These are phyloP conservation scores for Phytophthora fragariae DNA, from an alignment of 352 stramenopile species.

Conservation along the genomic window DNA sequence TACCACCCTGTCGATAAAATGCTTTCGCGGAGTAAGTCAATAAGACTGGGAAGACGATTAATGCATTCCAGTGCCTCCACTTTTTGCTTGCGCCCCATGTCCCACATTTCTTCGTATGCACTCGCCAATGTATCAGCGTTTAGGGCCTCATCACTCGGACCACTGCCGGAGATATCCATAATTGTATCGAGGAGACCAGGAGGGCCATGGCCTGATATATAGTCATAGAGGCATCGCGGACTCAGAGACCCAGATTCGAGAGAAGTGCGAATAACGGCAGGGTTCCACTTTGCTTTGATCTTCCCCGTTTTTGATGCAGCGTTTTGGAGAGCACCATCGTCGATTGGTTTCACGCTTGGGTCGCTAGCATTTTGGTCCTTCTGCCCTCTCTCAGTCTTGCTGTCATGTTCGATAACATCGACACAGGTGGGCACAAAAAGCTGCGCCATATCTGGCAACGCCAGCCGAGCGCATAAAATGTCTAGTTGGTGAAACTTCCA, in stretches of 20 bases:
- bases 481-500: conserved; percentile 84
- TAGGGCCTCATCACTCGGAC: conserved; percentile 50
- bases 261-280: conserved; percentile 58
- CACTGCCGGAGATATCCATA: conserved; percentile 38
- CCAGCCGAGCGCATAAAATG: conserved; percentile 78
- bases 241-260: conserved; percentile 71
- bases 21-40: conserved; percentile 76
- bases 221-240: conserved; percentile 73
- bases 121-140: conserved; percentile 59
- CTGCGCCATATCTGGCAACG: conserved; percentile 79
- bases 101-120: conserved; percentile 80
- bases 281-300: conserved; percentile 69
- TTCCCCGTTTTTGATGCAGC: conserved; percentile 69
- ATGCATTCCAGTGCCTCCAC: conserved; percentile 79
- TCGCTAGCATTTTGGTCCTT: conserved; percentile 32
- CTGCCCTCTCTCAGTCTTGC: conserved; percentile 35
- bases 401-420: conserved; percentile 65
- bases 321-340: conserved; percentile 74
- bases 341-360: conserved; percentile 54
- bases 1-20: conserved; percentile 65
- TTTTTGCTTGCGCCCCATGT: conserved; percentile 63
- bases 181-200: conserved; percentile 61
- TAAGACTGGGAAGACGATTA: conserved; percentile 56
- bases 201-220: conserved; percentile 64
- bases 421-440: conserved; percentile 76